Base-by-base conservation (phyloP, 106 monocot genomes). In the Vanilla planifolia region DNA sequence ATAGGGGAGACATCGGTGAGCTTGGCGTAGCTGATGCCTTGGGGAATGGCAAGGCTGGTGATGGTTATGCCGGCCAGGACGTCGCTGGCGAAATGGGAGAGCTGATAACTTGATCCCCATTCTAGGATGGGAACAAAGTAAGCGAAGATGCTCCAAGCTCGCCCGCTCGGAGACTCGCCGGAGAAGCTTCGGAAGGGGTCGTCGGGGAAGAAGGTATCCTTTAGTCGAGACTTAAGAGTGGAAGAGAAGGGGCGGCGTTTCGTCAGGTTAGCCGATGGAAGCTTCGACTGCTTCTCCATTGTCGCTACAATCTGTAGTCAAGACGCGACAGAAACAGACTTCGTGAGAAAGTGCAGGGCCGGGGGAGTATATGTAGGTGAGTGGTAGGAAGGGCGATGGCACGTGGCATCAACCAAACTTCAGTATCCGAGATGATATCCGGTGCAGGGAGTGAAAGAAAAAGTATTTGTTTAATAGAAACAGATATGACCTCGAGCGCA, bases 1-100 rank as follows among this genome's bases (percentile, higher is more conserved):
- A 94, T 71, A 24, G 93, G 75, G 9, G 89, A 89, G 21, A 94
- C 63, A 23, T 78, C 51, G 30, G 93, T 80, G 41, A 94, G 93
- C 39, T 68, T 48, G 13, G 93, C 93, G 47, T 94, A 89, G 64
- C 93, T 85, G 68, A 94, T 89, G 23, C 89, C 75, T 53, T 96
- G 95, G 13, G 91, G 91, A 46, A 91, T 85, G 46, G 91, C 82
- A 10, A 91, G 74, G 68, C 82, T 86, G 59, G 91, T 74, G 52
- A 83, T 83, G 45, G 91, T 91, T 60, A 91, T 57, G 4, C 91
- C 91, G 58, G 91, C 79, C 40, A 86, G 59, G 43, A 91, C 57
- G 66, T 91, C 91, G 21, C 33, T 68, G 32, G 60, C 59, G 42
- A 91, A 74, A 25, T 51, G n/a, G 14, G 60, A 13, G 59, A 72